Evolutionary conservation across 768 basidiomycete genomes (phyloP), one percentile per base, ranked within the genome.

Genomic region (Leucosporidium creatinivorum): DNA sequence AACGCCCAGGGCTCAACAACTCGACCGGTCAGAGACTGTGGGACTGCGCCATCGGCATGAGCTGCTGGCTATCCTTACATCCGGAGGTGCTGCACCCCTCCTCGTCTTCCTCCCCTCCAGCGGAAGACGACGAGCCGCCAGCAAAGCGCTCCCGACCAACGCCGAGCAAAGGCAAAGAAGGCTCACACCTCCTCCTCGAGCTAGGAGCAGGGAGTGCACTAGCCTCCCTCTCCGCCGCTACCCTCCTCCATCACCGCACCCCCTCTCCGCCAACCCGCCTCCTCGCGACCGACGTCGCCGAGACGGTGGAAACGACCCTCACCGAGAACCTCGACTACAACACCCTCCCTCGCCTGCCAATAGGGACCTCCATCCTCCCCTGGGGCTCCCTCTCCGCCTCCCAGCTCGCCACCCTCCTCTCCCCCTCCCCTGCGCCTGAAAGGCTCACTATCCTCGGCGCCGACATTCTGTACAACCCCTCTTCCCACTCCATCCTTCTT

Each of bases 401-500:
- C 6, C 33, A 31, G 9, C 31, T 57, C 4, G n/a, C 44, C 23
- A 18, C 30, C 8, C 8, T 54, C 17, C 30, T 48, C 47, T 36
- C 13, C 2, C 5, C 52, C 54, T 18, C 51, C 3, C 26, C 33
- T 6, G 30, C 25, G n/a, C n/a, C n/a, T n/a, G n/a, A n/a, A 19
- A 21, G 61, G 19, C 9, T 72, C 15, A 69, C 63, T 10, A 47
- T 75, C 23, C 28, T 72, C 47, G 74, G 63, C 1, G 51, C 72
- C 30, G 74, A 75, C 64, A 63, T 75, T 15, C 67, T 75, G 9
- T 75, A 75, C 70, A 70, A 75, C 65, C 63, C 69, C 1, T 49
- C 49, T 0, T 69, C 72, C 1, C 74, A 75, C 60, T 1, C 0
- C 1, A n/a, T 64, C 19, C 64, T 75, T 28, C 70, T 75, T 30